These are phyloP conservation scores for Jimgerdemannia flammicorona DNA, from an alignment of 192 early-diverging fungal genomes.

Conservation along the genomic window DNA sequence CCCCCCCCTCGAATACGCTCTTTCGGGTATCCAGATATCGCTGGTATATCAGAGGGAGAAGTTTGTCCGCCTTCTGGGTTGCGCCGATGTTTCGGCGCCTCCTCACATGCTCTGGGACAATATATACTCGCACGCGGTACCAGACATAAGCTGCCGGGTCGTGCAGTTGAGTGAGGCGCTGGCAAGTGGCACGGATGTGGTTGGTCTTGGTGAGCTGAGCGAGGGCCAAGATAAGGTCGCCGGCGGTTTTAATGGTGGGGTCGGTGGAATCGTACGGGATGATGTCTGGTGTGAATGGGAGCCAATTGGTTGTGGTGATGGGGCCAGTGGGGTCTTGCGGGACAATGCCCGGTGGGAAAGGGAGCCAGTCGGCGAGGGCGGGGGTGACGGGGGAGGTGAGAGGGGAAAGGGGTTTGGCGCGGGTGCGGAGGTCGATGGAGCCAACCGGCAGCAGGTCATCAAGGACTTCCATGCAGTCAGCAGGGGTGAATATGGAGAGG, in stretches of 20 bases:
- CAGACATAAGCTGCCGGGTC: not conserved
- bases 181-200: not conserved
- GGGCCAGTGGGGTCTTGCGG: not conserved
- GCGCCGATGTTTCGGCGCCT: not conserved
- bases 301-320: not conserved
- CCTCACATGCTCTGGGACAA: not conserved
- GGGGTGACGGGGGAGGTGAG: slow-evolving; percentile 6
- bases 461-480: not conserved
- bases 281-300: not conserved
- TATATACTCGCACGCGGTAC: not conserved
- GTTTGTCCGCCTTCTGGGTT: not conserved
- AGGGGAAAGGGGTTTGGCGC: not conserved
- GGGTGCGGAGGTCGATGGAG: not conserved
- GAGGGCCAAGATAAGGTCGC: slow-evolving; percentile 4
- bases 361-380: not conserved
- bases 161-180: not conserved
- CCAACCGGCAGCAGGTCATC: not conserved
- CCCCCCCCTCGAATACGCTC: not conserved
- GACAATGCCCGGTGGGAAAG: not conserved
- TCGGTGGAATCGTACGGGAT: not conserved
- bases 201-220: not conserved
- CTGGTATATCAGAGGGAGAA: not conserved
- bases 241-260: slow-evolving; percentile 3
- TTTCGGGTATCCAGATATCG: not conserved
- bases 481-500: no score